Evolutionary conservation across 1,284 basidiomycete genomes (phyloP).

Genomic region (Mycena citricolor): DNA sequence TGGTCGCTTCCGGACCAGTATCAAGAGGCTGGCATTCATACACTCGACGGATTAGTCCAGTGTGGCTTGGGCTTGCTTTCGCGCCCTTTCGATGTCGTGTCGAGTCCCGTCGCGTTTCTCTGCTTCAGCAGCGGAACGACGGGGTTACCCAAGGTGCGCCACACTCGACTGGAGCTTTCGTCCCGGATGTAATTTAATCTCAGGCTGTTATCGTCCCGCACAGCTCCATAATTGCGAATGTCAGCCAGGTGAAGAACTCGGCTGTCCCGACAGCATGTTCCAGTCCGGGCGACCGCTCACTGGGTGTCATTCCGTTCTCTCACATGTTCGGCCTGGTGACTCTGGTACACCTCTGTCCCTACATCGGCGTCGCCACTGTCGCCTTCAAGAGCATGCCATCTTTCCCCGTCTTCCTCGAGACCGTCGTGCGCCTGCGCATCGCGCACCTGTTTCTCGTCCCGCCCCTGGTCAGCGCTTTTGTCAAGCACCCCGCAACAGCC

Average conservation of each 20-base stretch:
- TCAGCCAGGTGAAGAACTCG: background rate
- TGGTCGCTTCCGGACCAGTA: background rate
- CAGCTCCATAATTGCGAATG: slow-evolving; percentile 4
- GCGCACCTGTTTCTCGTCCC: background rate
- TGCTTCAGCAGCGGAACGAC: slow-evolving; percentile 11
- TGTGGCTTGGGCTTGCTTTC: background rate
- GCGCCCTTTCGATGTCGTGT: background rate
- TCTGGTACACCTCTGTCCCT: background rate
- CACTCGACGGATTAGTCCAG: background rate
- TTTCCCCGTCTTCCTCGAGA: background rate
- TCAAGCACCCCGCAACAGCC: slow-evolving; percentile 1
- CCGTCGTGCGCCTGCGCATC: background rate
- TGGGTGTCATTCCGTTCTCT: background rate
- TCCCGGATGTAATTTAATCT: background rate
- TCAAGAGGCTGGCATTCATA: background rate
- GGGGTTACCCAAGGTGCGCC: slow-evolving; percentile 5
- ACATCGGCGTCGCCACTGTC: background rate
- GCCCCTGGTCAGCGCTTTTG: background rate
- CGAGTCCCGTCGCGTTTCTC: slow-evolving; percentile 4
- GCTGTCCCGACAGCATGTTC: background rate
- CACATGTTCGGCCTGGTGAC: slow-evolving; percentile 1
- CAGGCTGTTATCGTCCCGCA: slow-evolving; percentile 9
- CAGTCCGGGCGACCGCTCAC: background rate
- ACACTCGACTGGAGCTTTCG: background rate
- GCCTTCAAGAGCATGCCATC: slow-evolving; percentile 1